Conservation (phyloP, 352 stramenopile species). For the Elongisporangium senticosum region DNA sequence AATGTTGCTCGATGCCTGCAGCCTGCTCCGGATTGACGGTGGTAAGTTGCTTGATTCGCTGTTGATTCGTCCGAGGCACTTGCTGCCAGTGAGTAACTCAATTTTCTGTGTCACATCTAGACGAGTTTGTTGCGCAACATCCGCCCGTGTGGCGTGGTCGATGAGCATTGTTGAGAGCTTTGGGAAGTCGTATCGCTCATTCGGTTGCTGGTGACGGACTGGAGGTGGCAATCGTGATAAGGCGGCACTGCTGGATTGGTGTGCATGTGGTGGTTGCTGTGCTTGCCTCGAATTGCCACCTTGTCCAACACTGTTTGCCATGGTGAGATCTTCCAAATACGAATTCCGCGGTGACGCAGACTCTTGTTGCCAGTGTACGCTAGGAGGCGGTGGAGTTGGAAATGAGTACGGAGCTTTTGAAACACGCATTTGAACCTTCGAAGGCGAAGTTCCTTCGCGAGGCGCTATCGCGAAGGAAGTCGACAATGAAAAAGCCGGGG, state of each 20-base stretch:
- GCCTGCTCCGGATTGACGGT: constrained; percentile 33
- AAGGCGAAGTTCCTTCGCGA: background rate
- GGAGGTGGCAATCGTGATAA: background rate
- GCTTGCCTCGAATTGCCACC: background rate
- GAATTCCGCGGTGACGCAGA: background rate
- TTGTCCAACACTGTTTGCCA: background rate
- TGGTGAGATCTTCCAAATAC: background rate
- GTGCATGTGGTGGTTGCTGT: background rate
- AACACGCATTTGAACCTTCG: background rate
- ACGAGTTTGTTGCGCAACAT: constrained; percentile 16
- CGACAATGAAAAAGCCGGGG: background rate
- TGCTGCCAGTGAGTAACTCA: constrained; percentile 54
- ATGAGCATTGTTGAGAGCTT: constrained; percentile 39
- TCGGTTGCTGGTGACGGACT: background rate
- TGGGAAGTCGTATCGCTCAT: constrained; percentile 7
- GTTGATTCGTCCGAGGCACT: constrained; percentile 45
- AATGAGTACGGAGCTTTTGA: background rate
- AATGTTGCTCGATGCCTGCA: constrained; percentile 34
- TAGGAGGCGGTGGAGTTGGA: background rate
- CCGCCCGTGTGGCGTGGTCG: constrained; percentile 31
- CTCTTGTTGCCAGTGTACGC: background rate
- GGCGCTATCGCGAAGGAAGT: background rate
- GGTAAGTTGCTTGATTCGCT: constrained; percentile 45
- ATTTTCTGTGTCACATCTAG: constrained; percentile 63
- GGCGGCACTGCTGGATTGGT: background rate